A percentile compares a stretch with the other conserved stretches of the same genome.
These are phyloP conservation scores for Trichoderma asperelloides DNA, from an alignment of 495 filamentous ascomycete species.

Conservation along the genomic window DNA sequence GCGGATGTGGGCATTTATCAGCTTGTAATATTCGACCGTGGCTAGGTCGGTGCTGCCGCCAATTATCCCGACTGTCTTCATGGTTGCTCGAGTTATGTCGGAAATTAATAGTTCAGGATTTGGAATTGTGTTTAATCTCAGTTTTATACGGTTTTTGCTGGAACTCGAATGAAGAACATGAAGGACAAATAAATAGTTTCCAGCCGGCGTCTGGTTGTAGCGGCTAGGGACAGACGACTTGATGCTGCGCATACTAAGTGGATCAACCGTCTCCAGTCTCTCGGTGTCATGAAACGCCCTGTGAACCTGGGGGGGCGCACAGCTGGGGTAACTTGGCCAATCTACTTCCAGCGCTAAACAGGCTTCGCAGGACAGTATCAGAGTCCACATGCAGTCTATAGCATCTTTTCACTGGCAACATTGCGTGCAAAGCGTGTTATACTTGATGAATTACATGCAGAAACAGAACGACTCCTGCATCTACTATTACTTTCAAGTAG, in stretches of 20 bases:
- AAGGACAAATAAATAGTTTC: not conserved
- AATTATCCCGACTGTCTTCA: not conserved
- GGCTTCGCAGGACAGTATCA: not conserved
- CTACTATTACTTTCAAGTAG: too few relatives aligned
- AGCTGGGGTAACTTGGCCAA: not conserved
- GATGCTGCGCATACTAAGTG: not conserved
- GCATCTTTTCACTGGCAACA: too few relatives aligned
- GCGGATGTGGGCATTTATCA: not conserved
- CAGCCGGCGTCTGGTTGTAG: not conserved
- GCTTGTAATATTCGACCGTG: not conserved
- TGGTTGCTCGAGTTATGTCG: not conserved
- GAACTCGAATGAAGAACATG: not conserved
- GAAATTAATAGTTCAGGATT: not conserved
- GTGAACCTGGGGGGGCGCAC: not conserved
- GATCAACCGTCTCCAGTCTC: not conserved
- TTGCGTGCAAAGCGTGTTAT: not conserved
- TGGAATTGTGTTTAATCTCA: not conserved
- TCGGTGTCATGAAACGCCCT: not conserved
- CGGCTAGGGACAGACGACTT: not conserved
- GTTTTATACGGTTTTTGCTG: too few relatives aligned
- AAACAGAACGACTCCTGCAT: too few relatives aligned
- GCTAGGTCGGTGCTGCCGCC: not conserved
- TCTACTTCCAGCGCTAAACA: not conserved
- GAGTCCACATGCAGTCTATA: too few relatives aligned
- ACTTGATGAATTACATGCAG: too few relatives aligned